These are phyloP conservation scores for Aureobasidium uvarum DNA, from an alignment of 2,329 filamentous ascomycete genomes.

Conservation along the genomic window DNA sequence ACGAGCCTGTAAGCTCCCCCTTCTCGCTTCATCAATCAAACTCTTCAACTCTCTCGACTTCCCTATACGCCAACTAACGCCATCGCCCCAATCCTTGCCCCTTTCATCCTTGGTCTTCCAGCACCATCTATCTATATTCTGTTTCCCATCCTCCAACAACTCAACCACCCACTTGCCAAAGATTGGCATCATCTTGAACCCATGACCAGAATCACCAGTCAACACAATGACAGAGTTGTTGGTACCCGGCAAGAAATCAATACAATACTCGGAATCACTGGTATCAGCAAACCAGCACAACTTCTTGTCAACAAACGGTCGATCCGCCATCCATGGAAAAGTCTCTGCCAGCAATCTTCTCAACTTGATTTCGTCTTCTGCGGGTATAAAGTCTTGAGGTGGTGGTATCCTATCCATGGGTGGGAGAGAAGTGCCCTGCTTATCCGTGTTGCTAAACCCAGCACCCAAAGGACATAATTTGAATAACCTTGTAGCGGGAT, in stretches of 20 bases:
- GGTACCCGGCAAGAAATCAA: constrained; percentile 58
- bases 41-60: constrained; percentile 33
- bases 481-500: constrained; percentile 56
- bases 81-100: constrained; percentile 44
- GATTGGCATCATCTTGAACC: constrained; percentile 62
- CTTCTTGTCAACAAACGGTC: constrained; percentile 56
- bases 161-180: constrained; percentile 56
- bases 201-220: constrained; percentile 61
- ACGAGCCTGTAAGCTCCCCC: not conserved
- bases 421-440: constrained; percentile 43
- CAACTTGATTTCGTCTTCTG: constrained; percentile 54
- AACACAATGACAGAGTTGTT: constrained; percentile 50
- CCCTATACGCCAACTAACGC: constrained; percentile 52
- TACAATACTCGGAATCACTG: constrained; percentile 58
- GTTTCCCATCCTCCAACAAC: constrained; percentile 47
- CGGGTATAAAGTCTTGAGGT: constrained; percentile 51
- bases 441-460: constrained; percentile 50
- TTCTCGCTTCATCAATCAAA: constrained; percentile 13
- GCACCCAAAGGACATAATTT: constrained; percentile 61
- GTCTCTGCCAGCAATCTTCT: constrained; percentile 53
- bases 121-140: constrained; percentile 50
- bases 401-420: constrained; percentile 47
- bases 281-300: constrained; percentile 67
- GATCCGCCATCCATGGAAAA: constrained; percentile 53
- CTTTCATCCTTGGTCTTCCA: constrained; percentile 48